Evolutionary conservation across 2,329 filamentous ascomycete genomes (phyloP), one percentile per base, ranked within the genome.

Genomic region (Rhexocercosporidium sp.): DNA sequence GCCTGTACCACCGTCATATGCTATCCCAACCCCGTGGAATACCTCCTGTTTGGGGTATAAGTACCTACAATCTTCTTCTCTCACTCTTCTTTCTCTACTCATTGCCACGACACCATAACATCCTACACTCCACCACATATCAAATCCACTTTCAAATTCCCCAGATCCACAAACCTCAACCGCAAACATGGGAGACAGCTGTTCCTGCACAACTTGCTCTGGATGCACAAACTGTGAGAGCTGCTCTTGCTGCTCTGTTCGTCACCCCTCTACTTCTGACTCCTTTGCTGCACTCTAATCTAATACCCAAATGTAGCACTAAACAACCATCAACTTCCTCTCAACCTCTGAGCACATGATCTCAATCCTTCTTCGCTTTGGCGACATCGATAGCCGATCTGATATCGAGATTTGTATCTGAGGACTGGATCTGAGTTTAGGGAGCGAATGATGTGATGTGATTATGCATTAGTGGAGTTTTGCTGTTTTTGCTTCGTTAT

Each of bases 191-290:
- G 53, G 39, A 20, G 62, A 59, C 27, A 62, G 67, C 61, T 66
- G 63, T 37, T 60, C 63, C 49, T 70, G 67, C 49, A 7, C 63
- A 9, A 41, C 53, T n/a, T 70, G 66, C 56, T 59, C 56, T 27
- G 37, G 46, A 29, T 68, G 64, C 61, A 44, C 34, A 46, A 56
- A 39, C 25, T 70, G 69, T 62, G 39, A 41, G 8, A 53, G 56
- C 51, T 70, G 69, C 64, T 63, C 64, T 29, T 70, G 69, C 66
- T 70, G 69, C 69, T 27, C 60, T 54, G 69, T 67, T 64, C n/a
- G 69, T 66, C 44, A 14, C 20, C 37, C 37, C 39, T 39, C 31
- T 34, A n/a, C 16, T 20, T 37, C 20, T 12, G n/a, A 1, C 3
- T 44, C 41, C n/a, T 34, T 7, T 7, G 8, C 25, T 18, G 22